phyloP scores from a whole-genome alignment of 1,284 basidiomycete genomes.

The Trametes sp. region DNA sequence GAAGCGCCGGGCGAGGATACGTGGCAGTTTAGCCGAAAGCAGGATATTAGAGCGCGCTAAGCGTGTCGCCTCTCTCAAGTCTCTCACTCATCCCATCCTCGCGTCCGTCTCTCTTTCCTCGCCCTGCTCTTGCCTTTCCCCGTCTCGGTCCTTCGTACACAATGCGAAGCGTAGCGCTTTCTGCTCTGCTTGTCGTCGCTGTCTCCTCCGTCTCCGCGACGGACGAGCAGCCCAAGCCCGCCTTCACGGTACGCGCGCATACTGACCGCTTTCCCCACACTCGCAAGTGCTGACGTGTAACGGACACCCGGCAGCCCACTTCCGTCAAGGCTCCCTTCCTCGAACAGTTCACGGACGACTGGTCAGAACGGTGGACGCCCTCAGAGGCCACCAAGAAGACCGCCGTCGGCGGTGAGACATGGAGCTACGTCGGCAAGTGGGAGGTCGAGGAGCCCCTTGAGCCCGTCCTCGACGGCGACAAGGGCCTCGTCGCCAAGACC shows the following conservation, averaged over 20 bases:
- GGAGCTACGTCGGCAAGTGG: conserved; percentile 98
- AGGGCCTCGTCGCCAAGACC: conserved; percentile 91
- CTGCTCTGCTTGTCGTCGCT: conserved; percentile 70
- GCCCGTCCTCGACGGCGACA: conserved; percentile 82
- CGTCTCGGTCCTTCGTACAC: conserved; percentile 72
- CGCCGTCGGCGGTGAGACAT: conserved; percentile 90
- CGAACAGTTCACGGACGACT: conserved; percentile 96
- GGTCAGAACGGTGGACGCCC: conserved; percentile 92
- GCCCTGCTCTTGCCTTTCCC: conserved; percentile 48
- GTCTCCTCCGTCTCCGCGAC: conserved; percentile 64
- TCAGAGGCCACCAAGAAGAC: conserved; percentile 99
- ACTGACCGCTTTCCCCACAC: neutral
- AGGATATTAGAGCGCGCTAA: conserved; percentile 45
- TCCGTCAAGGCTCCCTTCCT: conserved; percentile 91
- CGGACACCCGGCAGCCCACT: conserved; percentile 65
- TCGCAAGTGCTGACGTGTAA: conserved; percentile 17
- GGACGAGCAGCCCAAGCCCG: conserved; percentile 64
- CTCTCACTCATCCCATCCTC: conserved; percentile 24
- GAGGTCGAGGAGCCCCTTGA: conserved; percentile 87
- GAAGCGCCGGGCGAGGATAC: conserved; percentile 44
- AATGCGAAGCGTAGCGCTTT: conserved; percentile 87
- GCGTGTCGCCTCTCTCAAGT: conserved; percentile 23
- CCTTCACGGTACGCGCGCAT: conserved; percentile 63
- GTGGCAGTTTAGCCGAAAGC: conserved; percentile 52
- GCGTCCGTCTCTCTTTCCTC: conserved; percentile 35